Conservation (phyloP, 768 basidiomycete genomes). For the Erythrobasidium yunnanense region DNA sequence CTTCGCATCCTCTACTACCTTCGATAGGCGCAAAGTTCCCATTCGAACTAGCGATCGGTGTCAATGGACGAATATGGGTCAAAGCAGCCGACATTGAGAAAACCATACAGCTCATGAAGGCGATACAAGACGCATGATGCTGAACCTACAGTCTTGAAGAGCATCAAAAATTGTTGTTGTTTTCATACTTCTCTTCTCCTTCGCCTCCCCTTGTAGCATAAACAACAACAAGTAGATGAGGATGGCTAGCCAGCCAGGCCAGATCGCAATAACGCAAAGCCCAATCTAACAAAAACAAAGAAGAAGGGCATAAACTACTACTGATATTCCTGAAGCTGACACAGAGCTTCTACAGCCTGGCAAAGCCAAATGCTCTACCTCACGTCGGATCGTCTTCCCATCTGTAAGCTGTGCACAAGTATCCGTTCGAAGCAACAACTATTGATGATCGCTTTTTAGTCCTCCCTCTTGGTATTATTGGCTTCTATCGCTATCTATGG, state of each 20-base stretch:
- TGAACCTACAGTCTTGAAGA: neutral
- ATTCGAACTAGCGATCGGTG: slow-evolving; percentile 74
- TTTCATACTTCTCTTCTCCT: neutral
- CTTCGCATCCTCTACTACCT: slow-evolving; percentile 70
- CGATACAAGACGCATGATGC: slow-evolving; percentile 51
- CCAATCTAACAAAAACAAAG: neutral
- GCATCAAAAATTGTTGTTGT: slow-evolving; percentile 1
- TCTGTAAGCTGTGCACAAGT: slow-evolving; percentile 54
- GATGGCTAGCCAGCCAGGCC: no score
- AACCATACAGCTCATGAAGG: slow-evolving; percentile 62
- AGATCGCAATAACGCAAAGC: neutral
- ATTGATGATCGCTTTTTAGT: slow-evolving; percentile 47
- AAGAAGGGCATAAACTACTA: neutral
- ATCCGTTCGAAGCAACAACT: neutral
- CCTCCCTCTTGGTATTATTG: slow-evolving; percentile 78
- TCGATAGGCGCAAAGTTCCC: slow-evolving; percentile 70
- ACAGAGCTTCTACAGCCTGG: no score
- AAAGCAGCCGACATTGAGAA: slow-evolving; percentile 61
- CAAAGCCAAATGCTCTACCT: slow-evolving; percentile 63
- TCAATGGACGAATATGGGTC: slow-evolving; percentile 89
- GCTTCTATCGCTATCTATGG: slow-evolving; percentile 91
- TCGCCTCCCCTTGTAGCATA: neutral
- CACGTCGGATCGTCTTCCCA: slow-evolving; percentile 78
- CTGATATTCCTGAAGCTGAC: neutral
- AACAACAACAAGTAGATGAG: neutral